Conservation (phyloP, 2,329 filamentous ascomycete species). For the Trichoderma cornu-damae region DNA sequence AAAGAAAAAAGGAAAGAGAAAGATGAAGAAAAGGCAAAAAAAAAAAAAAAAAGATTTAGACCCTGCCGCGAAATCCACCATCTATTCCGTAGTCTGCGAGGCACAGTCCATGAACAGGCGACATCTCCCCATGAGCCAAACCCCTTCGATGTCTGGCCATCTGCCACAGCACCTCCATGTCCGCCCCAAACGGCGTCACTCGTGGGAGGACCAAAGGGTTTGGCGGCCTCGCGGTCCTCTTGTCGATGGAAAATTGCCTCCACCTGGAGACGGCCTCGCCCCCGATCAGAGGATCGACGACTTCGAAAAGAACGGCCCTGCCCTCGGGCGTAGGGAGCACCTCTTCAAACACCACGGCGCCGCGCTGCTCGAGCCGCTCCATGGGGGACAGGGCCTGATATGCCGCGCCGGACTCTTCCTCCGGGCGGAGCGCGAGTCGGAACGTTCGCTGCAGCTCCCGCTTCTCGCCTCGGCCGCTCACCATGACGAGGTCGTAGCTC, state of each 20-base stretch:
- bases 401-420: not conserved
- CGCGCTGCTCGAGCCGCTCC: not conserved
- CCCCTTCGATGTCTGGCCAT: constrained; percentile 4
- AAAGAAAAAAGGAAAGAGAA: no score
- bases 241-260: not conserved
- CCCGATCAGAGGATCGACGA: constrained; percentile 9
- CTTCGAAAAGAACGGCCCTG: constrained; percentile 8
- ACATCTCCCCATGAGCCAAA: constrained; percentile 5
- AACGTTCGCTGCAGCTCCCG: not conserved
- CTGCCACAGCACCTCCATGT: not conserved
- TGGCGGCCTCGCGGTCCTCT: not conserved
- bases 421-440: constrained; percentile 2
- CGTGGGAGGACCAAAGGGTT: not conserved
- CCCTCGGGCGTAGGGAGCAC: not conserved
- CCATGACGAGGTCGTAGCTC: constrained; percentile 10
- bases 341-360: constrained; percentile 1
- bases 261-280: not conserved
- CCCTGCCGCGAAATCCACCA: constrained; percentile 5
- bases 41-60: not conserved
- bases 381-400: not conserved
- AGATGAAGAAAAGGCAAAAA: not conserved
- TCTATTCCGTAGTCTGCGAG: constrained; percentile 12
- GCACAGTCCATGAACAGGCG: constrained; percentile 3
- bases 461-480: constrained; percentile 6
- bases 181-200: not conserved